Conservation (phyloP, 768 basidiomycete genomes). For the Termitomyces heimii region DNA sequence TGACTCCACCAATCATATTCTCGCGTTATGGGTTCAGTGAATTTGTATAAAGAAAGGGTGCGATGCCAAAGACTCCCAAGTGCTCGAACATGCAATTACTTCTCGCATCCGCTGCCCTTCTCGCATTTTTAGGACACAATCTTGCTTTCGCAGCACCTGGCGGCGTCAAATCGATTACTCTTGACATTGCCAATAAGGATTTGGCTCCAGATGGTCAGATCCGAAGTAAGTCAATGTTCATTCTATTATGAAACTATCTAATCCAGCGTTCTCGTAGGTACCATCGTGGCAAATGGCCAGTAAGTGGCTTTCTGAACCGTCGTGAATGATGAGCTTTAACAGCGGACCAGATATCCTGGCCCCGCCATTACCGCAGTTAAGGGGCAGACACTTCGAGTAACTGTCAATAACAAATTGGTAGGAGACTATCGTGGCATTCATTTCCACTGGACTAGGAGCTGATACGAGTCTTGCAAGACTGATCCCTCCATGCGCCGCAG, state of each 20-base stretch:
- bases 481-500: conserved; percentile 25
- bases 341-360: conserved; percentile 33
- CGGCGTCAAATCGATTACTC: conserved; percentile 18
- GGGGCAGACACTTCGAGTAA: conserved; percentile 35
- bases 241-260: not conserved
- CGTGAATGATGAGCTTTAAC: not conserved
- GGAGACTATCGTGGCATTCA: conserved; percentile 11
- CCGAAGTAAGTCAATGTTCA: conserved; percentile 16
- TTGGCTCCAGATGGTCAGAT: conserved; percentile 39
- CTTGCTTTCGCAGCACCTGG: conserved; percentile 6
- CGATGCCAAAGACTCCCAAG: not conserved
- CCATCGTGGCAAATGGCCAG: conserved; percentile 19
- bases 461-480: conserved; percentile 12
- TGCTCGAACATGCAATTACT: conserved; percentile 17
- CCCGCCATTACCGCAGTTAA: conserved; percentile 40
- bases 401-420: conserved; percentile 36
- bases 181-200: conserved; percentile 31
- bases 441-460: not conserved
- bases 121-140: conserved; percentile 13
- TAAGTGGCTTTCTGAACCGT: conserved; percentile 1
- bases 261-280: conserved; percentile 11
- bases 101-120: conserved; percentile 12
- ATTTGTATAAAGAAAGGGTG: conserved; percentile 5
- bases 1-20: not conserved
- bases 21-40: not conserved